Percentiles rank a stretch among this genome's conserved stretches.
Evolutionary conservation across 495 filamentous ascomycete genomes (phyloP).

Genomic region (Hyaloscypha hepaticicola): DNA sequence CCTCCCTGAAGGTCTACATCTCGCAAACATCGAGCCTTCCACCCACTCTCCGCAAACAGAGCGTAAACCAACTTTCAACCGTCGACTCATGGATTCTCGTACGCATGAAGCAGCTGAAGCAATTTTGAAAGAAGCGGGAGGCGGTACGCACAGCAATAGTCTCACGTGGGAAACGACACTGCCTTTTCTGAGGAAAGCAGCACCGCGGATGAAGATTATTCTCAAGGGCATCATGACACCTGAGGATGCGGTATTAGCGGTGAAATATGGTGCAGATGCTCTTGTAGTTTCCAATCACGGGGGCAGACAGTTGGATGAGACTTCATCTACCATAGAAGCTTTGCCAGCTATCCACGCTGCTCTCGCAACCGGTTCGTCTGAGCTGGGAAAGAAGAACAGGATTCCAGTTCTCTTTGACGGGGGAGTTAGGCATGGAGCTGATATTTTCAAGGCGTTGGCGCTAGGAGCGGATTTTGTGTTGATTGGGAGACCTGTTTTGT

Average conservation of each 20-base stretch:
- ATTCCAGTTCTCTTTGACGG: neutral
- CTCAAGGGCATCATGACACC: neutral
- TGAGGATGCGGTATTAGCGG: neutral
- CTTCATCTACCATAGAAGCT: neutral
- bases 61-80: neutral
- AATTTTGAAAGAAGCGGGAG: neutral
- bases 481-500: neutral
- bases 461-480: neutral
- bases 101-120: neutral
- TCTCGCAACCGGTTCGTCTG: neutral
- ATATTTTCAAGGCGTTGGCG: neutral
- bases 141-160: neutral
- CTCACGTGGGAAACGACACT: neutral
- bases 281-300: neutral
- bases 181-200: neutral
- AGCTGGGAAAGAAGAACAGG: neutral
- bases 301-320: neutral
- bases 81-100: neutral
- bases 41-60: neutral
- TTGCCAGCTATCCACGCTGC: neutral
- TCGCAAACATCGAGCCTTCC: neutral
- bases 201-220: neutral
- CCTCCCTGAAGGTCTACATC: neutral
- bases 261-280: neutral
- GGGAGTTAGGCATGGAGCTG: neutral